Base-by-base conservation (phyloP, 441 rosid species). In the Aquilaria agallochum region DNA sequence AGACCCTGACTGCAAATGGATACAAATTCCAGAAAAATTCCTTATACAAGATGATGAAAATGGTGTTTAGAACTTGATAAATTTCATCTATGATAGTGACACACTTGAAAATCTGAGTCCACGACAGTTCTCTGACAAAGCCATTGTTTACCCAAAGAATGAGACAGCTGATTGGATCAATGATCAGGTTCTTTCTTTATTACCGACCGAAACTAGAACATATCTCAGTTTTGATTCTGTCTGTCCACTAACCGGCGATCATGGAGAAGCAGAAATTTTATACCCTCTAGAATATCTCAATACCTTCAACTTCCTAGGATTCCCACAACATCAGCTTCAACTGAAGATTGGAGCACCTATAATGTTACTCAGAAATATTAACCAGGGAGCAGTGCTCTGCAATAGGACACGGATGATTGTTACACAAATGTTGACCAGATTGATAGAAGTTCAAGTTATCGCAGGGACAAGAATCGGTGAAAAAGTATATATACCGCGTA, bases 331-430 rank as follows among this genome's bases (percentile, higher is more conserved):
- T 14, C 32, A 51, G 13, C 56, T 62, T 13, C 40, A 51, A n/a
- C 36, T 62, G 11, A 62, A 62, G 40, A 14, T 62, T 33, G 49
- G 65, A 1, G 49, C 12, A 3, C 11, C 57, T 34, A 40, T 62
- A n/a, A 50, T 62, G 32, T n/a, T 62, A 9, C n/a, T 51, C 9
- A n/a, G 50, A 5, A 62, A 62, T 48, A 62, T 50, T 13, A 53
- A 62, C 33, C 57, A 51, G 50, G 13, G 14, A 2, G n/a, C 1
- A 2, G 58, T 50, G 7, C 33, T 62, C 2, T 62, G 66, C 10
- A 62, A 62, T 62, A 48, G 56, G 4, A 62, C 66, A 51, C n/a
- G 66, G 9, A 10, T 62, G n/a, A 52, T 62, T 4, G 48, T 53
- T 11, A 62, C 31, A 5, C 12, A 27, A 1, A 13, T 62, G n/a